Evolutionary conservation across 192 early-diverging fungal genomes (phyloP).

Genomic region (Radiomyces spectabilis): DNA sequence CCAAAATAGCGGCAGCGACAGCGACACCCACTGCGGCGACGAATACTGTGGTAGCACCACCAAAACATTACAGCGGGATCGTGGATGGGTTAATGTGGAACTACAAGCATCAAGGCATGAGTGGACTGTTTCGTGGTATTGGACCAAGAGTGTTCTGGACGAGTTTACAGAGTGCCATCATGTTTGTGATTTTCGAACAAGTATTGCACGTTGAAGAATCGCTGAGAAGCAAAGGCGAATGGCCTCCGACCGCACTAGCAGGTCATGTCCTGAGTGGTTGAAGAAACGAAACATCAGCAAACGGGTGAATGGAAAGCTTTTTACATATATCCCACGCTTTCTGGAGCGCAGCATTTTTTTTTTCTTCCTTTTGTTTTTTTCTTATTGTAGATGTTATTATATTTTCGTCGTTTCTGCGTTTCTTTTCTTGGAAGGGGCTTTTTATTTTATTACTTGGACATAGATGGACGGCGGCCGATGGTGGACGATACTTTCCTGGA

Average conservation of each 20-base stretch:
- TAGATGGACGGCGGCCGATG: too few species aligned
- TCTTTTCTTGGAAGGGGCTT: not conserved
- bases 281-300: too few species aligned
- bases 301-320: too few species aligned
- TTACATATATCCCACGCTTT: too few species aligned
- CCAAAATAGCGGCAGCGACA: constrained; percentile 5
- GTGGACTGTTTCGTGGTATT: constrained; percentile 65
- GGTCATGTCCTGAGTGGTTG: too few species aligned
- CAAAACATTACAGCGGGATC: constrained; percentile 47
- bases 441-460: not conserved
- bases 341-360: too few species aligned
- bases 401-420: not conserved
- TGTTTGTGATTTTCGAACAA: constrained; percentile 73
- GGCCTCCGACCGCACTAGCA: constrained; percentile 15
- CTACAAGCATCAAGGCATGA: constrained; percentile 41
- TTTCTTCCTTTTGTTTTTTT: not conserved
- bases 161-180: constrained; percentile 53
- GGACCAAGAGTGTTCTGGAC: constrained; percentile 72
- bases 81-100: constrained; percentile 50
- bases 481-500: too few species aligned
- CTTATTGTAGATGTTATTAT: not conserved
- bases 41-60: too few species aligned
- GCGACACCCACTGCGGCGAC: not conserved
- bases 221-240: constrained; percentile 12
- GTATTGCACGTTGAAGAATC: constrained; percentile 38